Base-by-base conservation (phyloP, 2,329 filamentous ascomycete species). In the Scopulariopsis brevicaulis region DNA sequence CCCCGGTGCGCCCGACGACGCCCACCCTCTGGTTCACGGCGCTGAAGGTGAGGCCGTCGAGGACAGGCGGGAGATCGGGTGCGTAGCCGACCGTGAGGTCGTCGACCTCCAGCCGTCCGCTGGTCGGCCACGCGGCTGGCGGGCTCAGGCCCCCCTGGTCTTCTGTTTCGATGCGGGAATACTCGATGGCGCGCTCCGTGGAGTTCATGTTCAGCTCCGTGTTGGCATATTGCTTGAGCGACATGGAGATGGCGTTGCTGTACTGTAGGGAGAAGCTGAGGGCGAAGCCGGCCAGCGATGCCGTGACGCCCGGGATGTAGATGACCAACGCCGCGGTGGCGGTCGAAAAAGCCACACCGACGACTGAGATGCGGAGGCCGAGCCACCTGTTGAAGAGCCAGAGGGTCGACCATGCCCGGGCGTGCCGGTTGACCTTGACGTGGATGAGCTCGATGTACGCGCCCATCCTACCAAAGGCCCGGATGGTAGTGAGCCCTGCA, bases 201-300 rank as follows among this genome's bases (percentile, higher is more conserved):
- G 87, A 82, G 64, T 91, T 91, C 86, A 92, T 90, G 65, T 88
- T 83, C 3, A 92, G 74, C 67, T 93, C 89, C 24, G 90, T 73
- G 61, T 82, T 84, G 0, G 87, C 80, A 65, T 89, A 90, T 58
- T 84, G 74, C 1, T 85, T 77, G 43, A 90, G 79, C 0, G 82
- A 77, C 79, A 81, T 87, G 53, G 86, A 79, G 57, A 90, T 79
- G 11, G 77, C 76, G n/a, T 71, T 71, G 0, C 84, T 81, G 66
- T 90, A 89, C 58, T 88, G 82, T 35, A 92, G 74, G 0, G 86
- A 82, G 68, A 92, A 92, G 2, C 82, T 82, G 46, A 92, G 72
- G 0, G 87, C 86, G 63, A 93, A 92, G 0, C 89, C 89, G 1
- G 87, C 88, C 32, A 91, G 74, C 0, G 86, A 78, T 1, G 87